Conservation (phyloP, 768 basidiomycete species). For the Boletales sp. region DNA sequence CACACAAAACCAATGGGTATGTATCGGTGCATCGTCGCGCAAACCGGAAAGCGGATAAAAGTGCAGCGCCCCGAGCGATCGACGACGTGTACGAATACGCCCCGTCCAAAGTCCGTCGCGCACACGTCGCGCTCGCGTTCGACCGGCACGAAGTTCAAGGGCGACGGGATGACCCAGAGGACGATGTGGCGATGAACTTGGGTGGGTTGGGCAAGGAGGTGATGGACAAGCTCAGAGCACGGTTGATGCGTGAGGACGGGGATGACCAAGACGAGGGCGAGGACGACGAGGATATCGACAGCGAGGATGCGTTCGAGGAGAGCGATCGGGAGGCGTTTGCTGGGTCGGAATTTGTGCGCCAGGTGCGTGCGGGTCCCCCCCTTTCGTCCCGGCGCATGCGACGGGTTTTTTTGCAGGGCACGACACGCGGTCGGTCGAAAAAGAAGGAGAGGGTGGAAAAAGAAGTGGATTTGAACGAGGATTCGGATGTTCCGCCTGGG, state of each 20-base stretch:
- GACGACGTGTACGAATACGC: slow-evolving; percentile 66
- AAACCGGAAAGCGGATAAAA: slow-evolving; percentile 34
- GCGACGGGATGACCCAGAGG: slow-evolving; percentile 31
- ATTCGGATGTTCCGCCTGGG: slow-evolving; percentile 32
- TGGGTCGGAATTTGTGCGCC: slow-evolving; percentile 45
- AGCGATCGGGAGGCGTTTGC: slow-evolving; percentile 77
- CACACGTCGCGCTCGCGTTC: slow-evolving; percentile 50
- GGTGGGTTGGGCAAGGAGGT: slow-evolving; percentile 24
- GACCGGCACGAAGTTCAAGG: slow-evolving; percentile 50
- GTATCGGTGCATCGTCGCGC: slow-evolving; percentile 44
- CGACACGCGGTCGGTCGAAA: too few species aligned
- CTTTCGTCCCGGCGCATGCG: slow-evolving; percentile 8
- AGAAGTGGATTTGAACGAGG: slow-evolving; percentile 68
- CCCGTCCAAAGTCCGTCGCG: slow-evolving; percentile 45
- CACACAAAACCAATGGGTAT: background rate
- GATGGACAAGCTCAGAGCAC: slow-evolving; percentile 36
- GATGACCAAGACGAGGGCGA: slow-evolving; percentile 46
- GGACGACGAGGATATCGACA: slow-evolving; percentile 85
- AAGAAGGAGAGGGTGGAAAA: slow-evolving; percentile 26
- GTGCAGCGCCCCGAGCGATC: slow-evolving; percentile 27
- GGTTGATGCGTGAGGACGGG: slow-evolving; percentile 47
- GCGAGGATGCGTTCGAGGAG: slow-evolving; percentile 81
- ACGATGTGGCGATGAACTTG: slow-evolving; percentile 34
- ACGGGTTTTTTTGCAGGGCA: too few species aligned
- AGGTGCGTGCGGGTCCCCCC: background rate